Base-by-base conservation (phyloP, 2,329 filamentous ascomycete genomes). In the Leptographium galeiforme region DNA sequence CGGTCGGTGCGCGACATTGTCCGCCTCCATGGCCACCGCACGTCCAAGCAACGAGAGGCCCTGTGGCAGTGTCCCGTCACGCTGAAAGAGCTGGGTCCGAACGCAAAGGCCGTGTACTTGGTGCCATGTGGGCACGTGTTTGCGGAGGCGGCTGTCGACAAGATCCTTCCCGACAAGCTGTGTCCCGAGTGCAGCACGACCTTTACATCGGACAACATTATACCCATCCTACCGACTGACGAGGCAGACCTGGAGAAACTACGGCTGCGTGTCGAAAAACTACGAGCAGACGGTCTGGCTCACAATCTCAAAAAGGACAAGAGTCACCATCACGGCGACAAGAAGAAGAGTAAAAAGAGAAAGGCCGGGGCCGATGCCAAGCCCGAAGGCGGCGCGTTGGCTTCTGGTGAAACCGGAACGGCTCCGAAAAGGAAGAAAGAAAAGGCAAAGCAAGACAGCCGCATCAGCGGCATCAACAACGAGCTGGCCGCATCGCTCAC, bases 121-220 rank as follows among this genome's bases (percentile, higher is more conserved):
- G 87, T 97, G 6, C 93, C 93, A 0, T 98, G 93, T 63, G 94
- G 93, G 0, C 94, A 98, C 72, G 90, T 88, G 0, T 97, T 97
- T 68, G 84, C 88, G 0, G 89, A 94, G 57, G 81, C 82, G 52
- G 89, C 89, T 8, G 83, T 97, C 59, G 86, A 84, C 60, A 87
- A 93, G 67, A 81, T 94, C n/a, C 38, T 55, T 14, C 65, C 71
- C 4, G 84, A 86, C 58, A 72, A 74, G 33, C 63, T 66, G 0
- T 85, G 81, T 54, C 77, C 80, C 0, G 77, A 91, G 69, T 98
- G 93, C 68, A 87, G 85, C 59, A 81, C 83, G 54, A 62, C 75
- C 0, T 96, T 93, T 63, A 78, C 79, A 25, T 67, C 76, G 30
- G 81, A 86, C 34, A 87, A 97, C 61, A 71, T 95, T 18, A 83